Percentiles rank a stretch among this genome's conserved stretches.
Evolutionary conservation across 164 flowering plant genomes (phyloP).

Genomic region (Dillenia suffruticosa): DNA sequence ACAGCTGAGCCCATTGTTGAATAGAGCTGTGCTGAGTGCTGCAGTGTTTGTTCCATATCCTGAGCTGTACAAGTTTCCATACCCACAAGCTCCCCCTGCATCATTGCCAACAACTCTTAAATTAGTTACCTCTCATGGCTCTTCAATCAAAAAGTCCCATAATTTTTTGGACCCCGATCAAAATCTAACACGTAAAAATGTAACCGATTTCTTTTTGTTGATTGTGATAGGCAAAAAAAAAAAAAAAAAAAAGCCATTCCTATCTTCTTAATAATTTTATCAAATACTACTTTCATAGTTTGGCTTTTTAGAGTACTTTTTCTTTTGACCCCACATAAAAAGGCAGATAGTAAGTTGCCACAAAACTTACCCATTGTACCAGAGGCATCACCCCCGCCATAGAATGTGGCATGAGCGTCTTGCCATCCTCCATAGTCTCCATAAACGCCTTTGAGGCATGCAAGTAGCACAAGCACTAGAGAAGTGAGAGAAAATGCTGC

Average conservation of each 20-base stretch:
- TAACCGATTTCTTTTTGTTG: no score
- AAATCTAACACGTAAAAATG: no score
- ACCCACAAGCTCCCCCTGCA: conserved; percentile 45
- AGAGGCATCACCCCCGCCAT: conserved; percentile 37
- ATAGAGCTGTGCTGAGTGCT: conserved; percentile 37
- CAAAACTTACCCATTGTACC: conserved; percentile 38
- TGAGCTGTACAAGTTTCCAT: conserved; percentile 34
- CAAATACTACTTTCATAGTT: no score
- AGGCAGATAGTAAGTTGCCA: background rate
- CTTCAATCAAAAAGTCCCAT: no score
- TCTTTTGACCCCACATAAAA: no score
- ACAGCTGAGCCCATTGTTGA: conserved; percentile 39
- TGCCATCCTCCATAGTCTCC: conserved; percentile 29
- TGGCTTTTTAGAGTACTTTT: no score
- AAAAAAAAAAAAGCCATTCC: no score
- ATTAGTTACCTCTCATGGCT: no score
- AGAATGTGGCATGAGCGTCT: conserved; percentile 37
- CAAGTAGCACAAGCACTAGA: background rate
- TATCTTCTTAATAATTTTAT: no score
- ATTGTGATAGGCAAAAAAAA: no score
- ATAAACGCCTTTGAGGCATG: conserved; percentile 2
- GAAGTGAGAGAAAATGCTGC: conserved; percentile 1
- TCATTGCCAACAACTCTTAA: background rate
- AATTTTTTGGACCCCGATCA: no score
- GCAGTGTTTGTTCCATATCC: conserved; percentile 46